These are phyloP conservation scores for Margaritispora aquatica DNA, from an alignment of 495 filamentous ascomycete species.

Conservation along the genomic window DNA sequence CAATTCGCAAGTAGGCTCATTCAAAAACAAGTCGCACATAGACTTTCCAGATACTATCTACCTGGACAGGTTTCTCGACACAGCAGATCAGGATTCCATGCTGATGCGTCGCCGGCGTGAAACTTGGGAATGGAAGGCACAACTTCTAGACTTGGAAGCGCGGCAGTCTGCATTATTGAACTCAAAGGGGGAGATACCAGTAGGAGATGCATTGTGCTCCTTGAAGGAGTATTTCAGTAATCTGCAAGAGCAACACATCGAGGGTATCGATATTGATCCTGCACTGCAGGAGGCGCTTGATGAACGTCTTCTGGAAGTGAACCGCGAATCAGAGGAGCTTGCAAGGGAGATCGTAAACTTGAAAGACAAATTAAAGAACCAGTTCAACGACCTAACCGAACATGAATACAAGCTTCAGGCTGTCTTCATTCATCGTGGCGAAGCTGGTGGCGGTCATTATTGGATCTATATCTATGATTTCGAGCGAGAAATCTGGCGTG, in stretches of 20 bases:
- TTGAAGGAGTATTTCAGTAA: conserved; percentile 22
- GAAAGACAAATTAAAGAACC: conserved; percentile 39
- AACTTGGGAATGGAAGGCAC: conserved; percentile 68
- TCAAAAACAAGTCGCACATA: conserved; percentile 75
- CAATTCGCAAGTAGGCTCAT: conserved; percentile 52
- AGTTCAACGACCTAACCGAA: conserved; percentile 54
- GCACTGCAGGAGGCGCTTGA: conserved; percentile 20
- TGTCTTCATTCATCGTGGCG: conserved; percentile 83
- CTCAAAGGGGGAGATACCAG: conserved; percentile 9
- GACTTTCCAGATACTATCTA: conserved; percentile 71
- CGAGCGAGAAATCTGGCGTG: conserved; percentile 71
- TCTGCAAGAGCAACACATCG: conserved; percentile 23
- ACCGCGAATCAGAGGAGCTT: conserved; percentile 19
- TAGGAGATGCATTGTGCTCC: conserved; percentile 23
- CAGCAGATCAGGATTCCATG: conserved; percentile 40
- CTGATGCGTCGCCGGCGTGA: conserved; percentile 57
- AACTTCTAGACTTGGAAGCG: conserved; percentile 40
- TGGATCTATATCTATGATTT: conserved; percentile 97
- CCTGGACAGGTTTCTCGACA: conserved; percentile 84
- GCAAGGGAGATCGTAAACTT: conserved; percentile 12
- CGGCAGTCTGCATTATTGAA: conserved; percentile 15
- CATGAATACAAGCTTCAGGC: conserved; percentile 81
- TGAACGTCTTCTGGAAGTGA: conserved; percentile 15
- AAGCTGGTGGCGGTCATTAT: conserved; percentile 70
- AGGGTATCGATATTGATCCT: conserved; percentile 14